Base-by-base conservation (phyloP, 345 rosid species). In the Pugionium dolabratum region DNA sequence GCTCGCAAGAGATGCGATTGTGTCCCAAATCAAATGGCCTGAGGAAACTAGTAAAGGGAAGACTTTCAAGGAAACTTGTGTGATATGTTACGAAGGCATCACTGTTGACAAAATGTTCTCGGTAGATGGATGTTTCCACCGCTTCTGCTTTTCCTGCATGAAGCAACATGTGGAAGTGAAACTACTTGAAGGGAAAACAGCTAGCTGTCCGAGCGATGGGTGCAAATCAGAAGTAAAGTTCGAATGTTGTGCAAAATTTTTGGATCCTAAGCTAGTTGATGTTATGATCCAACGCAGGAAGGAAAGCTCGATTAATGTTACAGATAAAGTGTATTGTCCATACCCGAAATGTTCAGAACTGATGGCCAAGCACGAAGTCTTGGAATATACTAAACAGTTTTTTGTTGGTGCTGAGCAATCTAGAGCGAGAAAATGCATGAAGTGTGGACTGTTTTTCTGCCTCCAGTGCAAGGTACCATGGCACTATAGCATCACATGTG, bases 111-210 rank as follows among this genome's bases (percentile, higher is more conserved):
- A 59, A 71, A 86, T 92, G 76, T 92, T 89, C 66, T 59, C 83
- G 1, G 75, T 92, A 50, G 86, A 84, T 65, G 83, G 81, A 18
- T 91, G 98, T 74, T 69, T 76, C 61, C 95, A 89, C 54, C 77
- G 91, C 10, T 92, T 78, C 58, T 92, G 97, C 76, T 78, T 82
- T 66, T 75, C 93, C 54, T 92, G 98, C 65, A 87, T 89, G 91
- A 92, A 79, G 68, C 86, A 81, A 75, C 98, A 89, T 37, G 84
- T 87, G 4, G 91, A 87, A 76, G 86, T 79, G 65, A 86, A 84
- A 64, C 67, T 92, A 73, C 90, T 85, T 44, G 78, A 78, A 66
- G 97, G 85, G 32, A 59, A 76, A 71, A 68, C 76, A 53, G 85
- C 95, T 32, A 82, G 41, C 28, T 89, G 95, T 67, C 98, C 93